phyloP scores from a whole-genome alignment of 345 rosid genomes.

The Dipteronia dyeriana region DNA sequence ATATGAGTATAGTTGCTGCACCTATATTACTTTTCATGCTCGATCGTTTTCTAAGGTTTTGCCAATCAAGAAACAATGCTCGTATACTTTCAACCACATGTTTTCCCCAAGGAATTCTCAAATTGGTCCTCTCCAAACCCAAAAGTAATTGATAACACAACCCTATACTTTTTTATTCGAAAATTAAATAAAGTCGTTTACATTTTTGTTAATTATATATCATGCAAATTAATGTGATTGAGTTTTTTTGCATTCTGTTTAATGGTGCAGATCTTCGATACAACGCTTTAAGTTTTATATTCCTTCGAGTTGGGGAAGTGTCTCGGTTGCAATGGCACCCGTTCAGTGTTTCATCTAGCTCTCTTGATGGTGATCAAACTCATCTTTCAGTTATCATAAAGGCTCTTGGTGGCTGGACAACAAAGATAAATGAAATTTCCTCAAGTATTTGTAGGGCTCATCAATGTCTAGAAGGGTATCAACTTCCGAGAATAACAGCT shows the following conservation, averaged over 20 bases:
- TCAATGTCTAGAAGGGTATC: constrained; percentile 6
- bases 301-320: constrained; percentile 76
- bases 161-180: too few species aligned
- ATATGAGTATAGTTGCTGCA: too few species aligned
- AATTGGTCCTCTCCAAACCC: constrained; percentile 34
- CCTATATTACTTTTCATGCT: constrained; percentile 31
- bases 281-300: constrained; percentile 81
- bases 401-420: constrained; percentile 81
- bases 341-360: constrained; percentile 90
- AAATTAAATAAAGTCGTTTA: too few species aligned
- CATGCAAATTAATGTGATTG: too few species aligned
- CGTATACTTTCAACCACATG: constrained; percentile 68
- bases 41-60: constrained; percentile 87
- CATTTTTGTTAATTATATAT: too few species aligned
- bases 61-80: constrained; percentile 72
- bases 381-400: constrained; percentile 71
- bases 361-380: constrained; percentile 59
- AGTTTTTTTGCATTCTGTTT: neutral
- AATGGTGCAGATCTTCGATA: constrained; percentile 53
- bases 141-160: constrained; percentile 18
- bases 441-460: too few species aligned
- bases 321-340: constrained; percentile 99
- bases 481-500: constrained; percentile 45
- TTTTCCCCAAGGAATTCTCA: constrained; percentile 62
- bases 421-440: constrained; percentile 47